A percentile compares a stretch with the other conserved stretches of the same genome.
phyloP scores from a whole-genome alignment of 1,139 yeast species.

The Geotrichum klebahnii region DNA sequence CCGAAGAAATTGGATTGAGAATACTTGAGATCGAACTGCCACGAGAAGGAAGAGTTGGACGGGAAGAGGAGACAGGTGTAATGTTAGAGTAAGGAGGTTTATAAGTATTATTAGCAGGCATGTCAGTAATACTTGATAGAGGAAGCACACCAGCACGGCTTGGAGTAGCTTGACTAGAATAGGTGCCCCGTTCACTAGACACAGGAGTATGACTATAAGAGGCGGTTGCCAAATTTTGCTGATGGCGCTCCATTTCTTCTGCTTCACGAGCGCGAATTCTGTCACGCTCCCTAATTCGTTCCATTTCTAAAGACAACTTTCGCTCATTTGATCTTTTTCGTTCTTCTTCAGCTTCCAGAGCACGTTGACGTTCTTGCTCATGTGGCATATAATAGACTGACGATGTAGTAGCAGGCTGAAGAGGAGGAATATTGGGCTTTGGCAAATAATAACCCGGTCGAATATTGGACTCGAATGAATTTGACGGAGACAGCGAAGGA shows the following conservation, averaged over 20 bases:
- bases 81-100: neutral
- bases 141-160: conserved; percentile 1
- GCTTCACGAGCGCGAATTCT: conserved; percentile 4
- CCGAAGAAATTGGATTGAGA: conserved; percentile 12
- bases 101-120: conserved; percentile 6
- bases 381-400: conserved; percentile 1
- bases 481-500: conserved; percentile 8
- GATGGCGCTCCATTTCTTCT: conserved; percentile 3
- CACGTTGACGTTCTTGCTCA: conserved; percentile 1
- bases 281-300: neutral
- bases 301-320: neutral
- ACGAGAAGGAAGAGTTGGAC: conserved; percentile 2
- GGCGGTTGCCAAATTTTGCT: conserved; percentile 1
- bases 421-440: conserved; percentile 16
- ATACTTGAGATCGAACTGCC: conserved; percentile 19
- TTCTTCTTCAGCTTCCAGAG: neutral
- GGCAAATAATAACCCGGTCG: conserved; percentile 16
- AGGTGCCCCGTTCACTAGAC: conserved; percentile 1
- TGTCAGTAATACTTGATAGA: conserved; percentile 13
- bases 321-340: conserved; percentile 1
- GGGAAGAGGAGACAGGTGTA: neutral
- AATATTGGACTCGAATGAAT: conserved; percentile 5
- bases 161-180: conserved; percentile 7
- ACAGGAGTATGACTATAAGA: neutral
- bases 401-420: neutral